These are phyloP conservation scores for Lophiostoma macrostomum DNA, from an alignment of 495 filamentous ascomycete species.

Conservation along the genomic window DNA sequence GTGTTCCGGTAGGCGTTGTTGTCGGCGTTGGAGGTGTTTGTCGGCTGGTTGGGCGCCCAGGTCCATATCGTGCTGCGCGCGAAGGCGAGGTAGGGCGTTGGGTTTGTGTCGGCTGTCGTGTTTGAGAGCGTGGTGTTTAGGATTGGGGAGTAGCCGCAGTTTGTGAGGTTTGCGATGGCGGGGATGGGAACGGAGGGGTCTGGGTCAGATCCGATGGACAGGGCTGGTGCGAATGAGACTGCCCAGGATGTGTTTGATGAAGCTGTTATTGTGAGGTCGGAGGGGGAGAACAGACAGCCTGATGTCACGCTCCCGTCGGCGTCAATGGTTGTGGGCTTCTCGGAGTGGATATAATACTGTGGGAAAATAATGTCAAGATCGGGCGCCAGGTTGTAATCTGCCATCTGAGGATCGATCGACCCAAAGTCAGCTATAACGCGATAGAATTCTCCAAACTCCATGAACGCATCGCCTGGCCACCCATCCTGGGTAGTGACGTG, in stretches of 20 bases:
- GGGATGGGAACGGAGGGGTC: slow-evolving; percentile 39
- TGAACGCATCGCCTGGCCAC: slow-evolving; percentile 58
- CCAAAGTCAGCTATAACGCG: slow-evolving; percentile 56
- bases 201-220: slow-evolving; percentile 18
- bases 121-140: slow-evolving; percentile 56
- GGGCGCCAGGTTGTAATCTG: slow-evolving; percentile 47
- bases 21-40: slow-evolving; percentile 38
- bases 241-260: slow-evolving; percentile 60
- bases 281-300: slow-evolving; percentile 52
- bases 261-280: slow-evolving; percentile 39
- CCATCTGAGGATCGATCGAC: slow-evolving; percentile 55
- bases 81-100: slow-evolving; percentile 50
- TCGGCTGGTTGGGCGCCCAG: slow-evolving; percentile 56
- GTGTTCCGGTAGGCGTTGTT: slow-evolving; percentile 37
- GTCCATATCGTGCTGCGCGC: slow-evolving; percentile 55
- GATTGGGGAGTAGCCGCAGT: slow-evolving; percentile 58
- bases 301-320: slow-evolving; percentile 44
- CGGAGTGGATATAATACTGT: slow-evolving; percentile 38
- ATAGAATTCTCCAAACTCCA: slow-evolving; percentile 51
- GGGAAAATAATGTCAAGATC: slow-evolving; percentile 48
- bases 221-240: slow-evolving; percentile 25
- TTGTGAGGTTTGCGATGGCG: slow-evolving; percentile 45
- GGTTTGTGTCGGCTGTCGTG: slow-evolving; percentile 48
- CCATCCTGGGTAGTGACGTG: slow-evolving; percentile 56
- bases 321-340: slow-evolving; percentile 33